Conservation (phyloP, 2,329 filamentous ascomycete species). For the Ophiostoma quercus region DNA sequence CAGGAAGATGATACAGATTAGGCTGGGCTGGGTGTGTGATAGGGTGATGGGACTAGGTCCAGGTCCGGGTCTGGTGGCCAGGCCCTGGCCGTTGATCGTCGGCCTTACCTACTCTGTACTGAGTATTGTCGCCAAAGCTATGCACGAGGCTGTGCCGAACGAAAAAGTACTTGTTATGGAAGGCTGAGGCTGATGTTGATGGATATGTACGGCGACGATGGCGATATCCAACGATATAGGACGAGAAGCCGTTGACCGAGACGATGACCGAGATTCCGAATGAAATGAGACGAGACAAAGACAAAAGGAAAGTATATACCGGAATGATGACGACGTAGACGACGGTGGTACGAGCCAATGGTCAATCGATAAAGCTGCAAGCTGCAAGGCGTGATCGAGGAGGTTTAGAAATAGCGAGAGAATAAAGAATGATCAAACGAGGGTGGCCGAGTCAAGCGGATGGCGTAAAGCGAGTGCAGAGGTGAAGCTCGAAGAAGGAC, state of each 20-base stretch:
- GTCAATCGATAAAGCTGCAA: not conserved
- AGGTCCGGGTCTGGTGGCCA: not conserved
- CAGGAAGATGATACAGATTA: not conserved
- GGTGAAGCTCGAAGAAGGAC: not conserved
- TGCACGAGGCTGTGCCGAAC: not conserved
- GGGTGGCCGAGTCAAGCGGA: not conserved
- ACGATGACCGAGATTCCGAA: not conserved
- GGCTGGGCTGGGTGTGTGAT: not conserved
- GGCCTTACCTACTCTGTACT: not conserved
- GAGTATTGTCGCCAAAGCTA: not conserved
- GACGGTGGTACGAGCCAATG: not conserved
- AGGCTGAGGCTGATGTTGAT: not conserved
- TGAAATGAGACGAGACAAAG: not conserved
- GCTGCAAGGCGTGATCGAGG: not conserved
- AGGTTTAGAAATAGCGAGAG: not conserved
- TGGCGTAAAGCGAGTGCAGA: not conserved
- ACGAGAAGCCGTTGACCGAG: not conserved
- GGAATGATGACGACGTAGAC: not conserved
- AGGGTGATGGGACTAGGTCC: not conserved
- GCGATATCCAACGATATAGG: not conserved
- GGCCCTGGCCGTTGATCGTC: slow-evolving; percentile 2
- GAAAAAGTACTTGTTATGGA: not conserved
- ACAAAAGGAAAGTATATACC: not conserved
- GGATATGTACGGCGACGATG: too few relatives aligned
- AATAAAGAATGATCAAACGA: slow-evolving; percentile 3